These are phyloP conservation scores for Fistulifera pelliculosa DNA, from an alignment of 108 stramenopile genomes.

Conservation along the genomic window DNA sequence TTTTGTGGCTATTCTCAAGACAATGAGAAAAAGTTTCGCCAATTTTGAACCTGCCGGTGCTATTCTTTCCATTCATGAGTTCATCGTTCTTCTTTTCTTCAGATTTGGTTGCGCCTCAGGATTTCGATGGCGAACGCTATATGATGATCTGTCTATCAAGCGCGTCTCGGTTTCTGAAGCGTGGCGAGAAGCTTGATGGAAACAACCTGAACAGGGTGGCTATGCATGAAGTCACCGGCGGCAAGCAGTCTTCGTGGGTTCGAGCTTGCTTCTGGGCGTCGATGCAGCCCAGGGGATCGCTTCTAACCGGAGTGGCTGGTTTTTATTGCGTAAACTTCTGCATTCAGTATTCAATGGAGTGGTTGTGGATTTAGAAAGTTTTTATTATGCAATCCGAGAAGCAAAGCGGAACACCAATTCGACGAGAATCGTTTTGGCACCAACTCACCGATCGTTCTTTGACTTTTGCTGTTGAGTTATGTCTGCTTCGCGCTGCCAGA, in stretches of 20 bases:
- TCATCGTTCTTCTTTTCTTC: constrained; percentile 61
- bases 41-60: constrained; percentile 69
- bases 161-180: constrained; percentile 48
- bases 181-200: background rate
- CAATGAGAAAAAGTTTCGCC: constrained; percentile 25
- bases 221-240: constrained; percentile 42
- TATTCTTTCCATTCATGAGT: constrained; percentile 80
- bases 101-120: constrained; percentile 44
- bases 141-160: constrained; percentile 64
- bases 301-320: constrained; percentile 46
- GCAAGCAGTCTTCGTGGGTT: constrained; percentile 14
- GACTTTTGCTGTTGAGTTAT: constrained; percentile 81
- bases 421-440: constrained; percentile 53
- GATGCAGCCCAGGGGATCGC: constrained; percentile 59
- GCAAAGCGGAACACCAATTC: constrained; percentile 7
- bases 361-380: constrained; percentile 63
- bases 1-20: constrained; percentile 12
- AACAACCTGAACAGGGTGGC: background rate
- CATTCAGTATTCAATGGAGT: constrained; percentile 37
- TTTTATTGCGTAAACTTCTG: constrained; percentile 48
- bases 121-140: constrained; percentile 72
- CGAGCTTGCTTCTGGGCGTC: constrained; percentile 70
- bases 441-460: constrained; percentile 81
- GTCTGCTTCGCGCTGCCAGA: constrained; percentile 75
- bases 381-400: constrained; percentile 14